Evolutionary conservation across 352 stramenopile species (phyloP).

Genomic region (Globisporangium alternatum): DNA sequence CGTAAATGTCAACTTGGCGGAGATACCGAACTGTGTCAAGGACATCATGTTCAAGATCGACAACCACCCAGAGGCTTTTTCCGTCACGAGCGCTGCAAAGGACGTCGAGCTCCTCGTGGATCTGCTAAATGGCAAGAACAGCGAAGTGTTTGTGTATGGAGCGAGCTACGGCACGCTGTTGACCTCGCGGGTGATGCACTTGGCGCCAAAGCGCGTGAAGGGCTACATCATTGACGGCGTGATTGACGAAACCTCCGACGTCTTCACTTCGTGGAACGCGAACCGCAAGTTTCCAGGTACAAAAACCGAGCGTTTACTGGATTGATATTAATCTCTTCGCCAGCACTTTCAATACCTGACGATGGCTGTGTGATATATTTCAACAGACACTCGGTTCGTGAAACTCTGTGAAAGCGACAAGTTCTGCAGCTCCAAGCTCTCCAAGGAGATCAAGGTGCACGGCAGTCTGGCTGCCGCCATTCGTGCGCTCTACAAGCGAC

Average conservation of each 20-base stretch:
- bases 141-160: slow-evolving; percentile 21
- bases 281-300: no score
- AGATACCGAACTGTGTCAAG: slow-evolving; percentile 5
- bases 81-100: slow-evolving; percentile 30
- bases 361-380: no score
- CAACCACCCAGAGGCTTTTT: slow-evolving; percentile 57
- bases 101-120: slow-evolving; percentile 6
- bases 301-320: no score
- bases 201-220: slow-evolving; percentile 17
- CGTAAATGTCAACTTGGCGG: not conserved
- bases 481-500: not conserved
- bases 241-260: no score
- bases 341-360: no score
- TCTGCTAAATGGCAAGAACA: not conserved
- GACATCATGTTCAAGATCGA: slow-evolving; percentile 46
- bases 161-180: slow-evolving; percentile 23
- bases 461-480: not conserved
- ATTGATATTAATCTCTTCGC: no score
- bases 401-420: slow-evolving; percentile 8
- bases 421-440: slow-evolving; percentile 16
- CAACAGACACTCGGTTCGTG: not conserved
- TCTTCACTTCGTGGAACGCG: no score
- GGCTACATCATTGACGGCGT: slow-evolving; percentile 11
- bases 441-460: slow-evolving; percentile 8
- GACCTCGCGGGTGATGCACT: slow-evolving; percentile 19